A percentile compares a stretch with the other conserved stretches of the same genome.
Conservation (phyloP, 1,284 basidiomycete genomes). For the Ceratobasidium sp. region DNA sequence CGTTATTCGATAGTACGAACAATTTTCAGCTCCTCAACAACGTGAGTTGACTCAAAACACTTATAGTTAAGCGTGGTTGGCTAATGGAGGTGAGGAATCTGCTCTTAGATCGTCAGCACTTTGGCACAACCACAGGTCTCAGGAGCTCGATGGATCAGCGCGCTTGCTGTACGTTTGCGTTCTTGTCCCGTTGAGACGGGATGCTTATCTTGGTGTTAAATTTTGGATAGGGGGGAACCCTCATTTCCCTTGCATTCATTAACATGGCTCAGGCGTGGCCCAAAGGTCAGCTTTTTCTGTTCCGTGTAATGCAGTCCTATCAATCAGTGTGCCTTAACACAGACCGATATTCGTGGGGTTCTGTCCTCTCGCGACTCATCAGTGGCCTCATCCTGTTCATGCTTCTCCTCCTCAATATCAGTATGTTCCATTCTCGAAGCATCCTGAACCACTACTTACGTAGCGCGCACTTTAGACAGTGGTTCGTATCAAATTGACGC, state of each 20-base stretch:
- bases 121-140: conserved; percentile 23
- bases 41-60: background rate
- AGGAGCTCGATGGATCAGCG: conserved; percentile 40
- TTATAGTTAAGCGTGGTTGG: background rate
- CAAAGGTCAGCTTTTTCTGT: conserved; percentile 10
- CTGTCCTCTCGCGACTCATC: conserved; percentile 21
- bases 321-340: background rate
- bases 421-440: background rate
- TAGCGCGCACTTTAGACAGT: background rate
- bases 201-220: background rate
- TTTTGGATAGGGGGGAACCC: conserved; percentile 6
- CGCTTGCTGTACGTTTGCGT: conserved; percentile 29
- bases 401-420: conserved; percentile 24
- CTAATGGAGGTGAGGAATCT: too few relatives aligned
- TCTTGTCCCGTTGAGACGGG: background rate
- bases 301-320: background rate
- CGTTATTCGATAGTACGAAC: background rate
- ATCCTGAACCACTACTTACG: background rate
- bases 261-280: conserved; percentile 37
- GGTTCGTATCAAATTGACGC: background rate
- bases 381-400: conserved; percentile 14
- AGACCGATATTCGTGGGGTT: conserved; percentile 43
- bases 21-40: conserved; percentile 6
- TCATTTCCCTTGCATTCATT: conserved; percentile 33
- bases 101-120: conserved; percentile 1